These are phyloP conservation scores for Penicillium coffeae DNA, from an alignment of 495 filamentous ascomycete species.

Conservation along the genomic window DNA sequence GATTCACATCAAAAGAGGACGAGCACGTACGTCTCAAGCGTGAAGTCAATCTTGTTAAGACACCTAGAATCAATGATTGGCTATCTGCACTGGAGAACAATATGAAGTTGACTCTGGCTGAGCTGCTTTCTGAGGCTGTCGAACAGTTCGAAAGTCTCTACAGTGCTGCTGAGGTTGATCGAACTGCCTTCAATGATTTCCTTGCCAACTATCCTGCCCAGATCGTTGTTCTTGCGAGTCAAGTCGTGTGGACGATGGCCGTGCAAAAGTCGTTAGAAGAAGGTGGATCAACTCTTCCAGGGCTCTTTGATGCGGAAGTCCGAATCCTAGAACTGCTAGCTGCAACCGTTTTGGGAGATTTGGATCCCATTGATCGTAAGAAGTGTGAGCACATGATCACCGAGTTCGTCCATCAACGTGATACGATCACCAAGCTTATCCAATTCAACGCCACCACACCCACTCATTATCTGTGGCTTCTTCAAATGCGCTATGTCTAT, in stretches of 20 bases:
- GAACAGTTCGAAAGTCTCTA: slow-evolving; percentile 69
- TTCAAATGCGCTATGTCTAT: slow-evolving; percentile 98
- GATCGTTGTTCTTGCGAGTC: slow-evolving; percentile 92
- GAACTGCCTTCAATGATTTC: slow-evolving; percentile 65
- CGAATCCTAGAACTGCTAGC: slow-evolving; percentile 79
- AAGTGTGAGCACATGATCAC: slow-evolving; percentile 99
- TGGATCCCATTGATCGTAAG: slow-evolving; percentile 81
- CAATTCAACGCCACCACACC: slow-evolving; percentile 69
- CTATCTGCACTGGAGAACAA: slow-evolving; percentile 81
- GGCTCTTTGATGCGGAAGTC: slow-evolving; percentile 70
- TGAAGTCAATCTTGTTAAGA: slow-evolving; percentile 86
- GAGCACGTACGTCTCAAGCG: slow-evolving; percentile 84
- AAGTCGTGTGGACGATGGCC: slow-evolving; percentile 85
- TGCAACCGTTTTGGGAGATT: slow-evolving; percentile 81
- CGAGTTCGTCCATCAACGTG: slow-evolving; percentile 95
- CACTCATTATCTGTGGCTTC: slow-evolving; percentile 84
- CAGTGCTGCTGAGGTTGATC: slow-evolving; percentile 59
- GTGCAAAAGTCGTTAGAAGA: slow-evolving; percentile 71
- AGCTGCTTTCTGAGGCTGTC: slow-evolving; percentile 81
- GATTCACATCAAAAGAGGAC: slow-evolving; percentile 93
- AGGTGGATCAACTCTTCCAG: slow-evolving; percentile 62
- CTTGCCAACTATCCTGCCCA: slow-evolving; percentile 82
- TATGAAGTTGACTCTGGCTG: slow-evolving; percentile 92
- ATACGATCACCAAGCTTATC: slow-evolving; percentile 80
- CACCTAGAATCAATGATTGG: slow-evolving; percentile 97